Evolutionary conservation across 2,329 filamentous ascomycete species (phyloP).

Genomic region (Alternaria panax): DNA sequence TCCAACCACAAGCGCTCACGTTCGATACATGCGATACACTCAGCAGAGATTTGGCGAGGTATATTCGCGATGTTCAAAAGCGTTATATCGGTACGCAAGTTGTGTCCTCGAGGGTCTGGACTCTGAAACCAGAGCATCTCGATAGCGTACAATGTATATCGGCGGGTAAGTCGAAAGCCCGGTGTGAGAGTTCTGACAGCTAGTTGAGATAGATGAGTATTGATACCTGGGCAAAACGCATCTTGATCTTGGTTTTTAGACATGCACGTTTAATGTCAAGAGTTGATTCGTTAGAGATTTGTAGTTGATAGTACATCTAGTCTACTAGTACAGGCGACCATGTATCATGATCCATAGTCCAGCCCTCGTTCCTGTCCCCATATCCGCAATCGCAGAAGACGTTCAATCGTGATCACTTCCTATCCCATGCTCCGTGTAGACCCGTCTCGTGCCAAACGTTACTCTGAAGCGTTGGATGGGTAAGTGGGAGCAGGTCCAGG

Average conservation of each 20-base stretch:
- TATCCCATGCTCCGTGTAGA: not conserved
- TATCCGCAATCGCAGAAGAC: not conserved
- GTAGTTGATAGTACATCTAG: not conserved
- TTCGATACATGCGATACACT: too few relatives aligned
- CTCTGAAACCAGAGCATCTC: too few relatives aligned
- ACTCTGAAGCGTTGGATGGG: too few relatives aligned
- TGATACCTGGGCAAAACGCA: not conserved
- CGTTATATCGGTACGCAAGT: too few relatives aligned
- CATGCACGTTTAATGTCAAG: not conserved
- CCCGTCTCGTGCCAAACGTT: not conserved
- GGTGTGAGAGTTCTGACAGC: not conserved
- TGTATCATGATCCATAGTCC: not conserved
- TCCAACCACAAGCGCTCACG: too few relatives aligned
- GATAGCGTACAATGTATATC: too few relatives aligned
- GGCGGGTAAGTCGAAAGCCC: too few relatives aligned
- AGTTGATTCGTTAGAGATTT: not conserved
- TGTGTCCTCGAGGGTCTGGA: too few relatives aligned
- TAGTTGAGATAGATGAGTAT: too few relatives aligned
- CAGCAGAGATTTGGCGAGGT: too few relatives aligned
- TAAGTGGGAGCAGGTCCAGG: too few relatives aligned
- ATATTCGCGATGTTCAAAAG: too few relatives aligned
- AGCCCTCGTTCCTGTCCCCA: not conserved
- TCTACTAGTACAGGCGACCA: not conserved
- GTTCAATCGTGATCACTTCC: not conserved
- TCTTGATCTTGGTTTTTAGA: not conserved